Base-by-base conservation (phyloP, 2,329 filamentous ascomycete species). In the Myriangium duriaei region DNA sequence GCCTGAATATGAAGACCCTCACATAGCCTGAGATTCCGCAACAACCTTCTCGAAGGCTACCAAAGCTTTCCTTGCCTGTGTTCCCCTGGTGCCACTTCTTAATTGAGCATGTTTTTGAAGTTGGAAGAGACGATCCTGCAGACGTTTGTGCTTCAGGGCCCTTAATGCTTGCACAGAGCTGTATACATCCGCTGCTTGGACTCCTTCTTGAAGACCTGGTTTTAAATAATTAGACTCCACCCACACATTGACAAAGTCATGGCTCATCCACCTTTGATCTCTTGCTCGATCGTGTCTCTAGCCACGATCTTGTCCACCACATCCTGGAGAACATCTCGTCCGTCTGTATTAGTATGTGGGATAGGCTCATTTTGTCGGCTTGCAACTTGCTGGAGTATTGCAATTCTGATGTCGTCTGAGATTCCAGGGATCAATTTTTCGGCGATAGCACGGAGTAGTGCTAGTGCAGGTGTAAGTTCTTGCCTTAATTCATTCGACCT, bases 341-440 rank as follows among this genome's bases (percentile, higher is more conserved):
- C 18, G 13, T 32, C 11, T 16, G n/a, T 11, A 13, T 32, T n/a
- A n/a, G n/a, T n/a, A n/a, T n/a, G n/a, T n/a, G n/a, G n/a, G n/a
- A n/a, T n/a, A n/a, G n/a, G n/a, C n/a, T n/a, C n/a, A n/a, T n/a
- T n/a, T n/a, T n/a, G n/a, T n/a, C n/a, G n/a, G n/a, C n/a, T n/a
- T n/a, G n/a, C n/a, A n/a, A n/a, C 82, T 58, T 86, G 81, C 47
- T 83, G 79, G 10, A 86, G 55, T 32, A 85, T 73, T 0, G 77
- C 69, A 30, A 84, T 69, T 14, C 76, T 68, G 0, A 76, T 74
- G 18, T 71, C 63, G 46, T 79, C 70, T 0, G 79, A 74, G 28
- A 86, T 77, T 0, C 81, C 83, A 0, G 84, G 82, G 11, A 92
- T 80, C 21, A 86, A 66, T 49, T 83, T 83, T 44, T 85, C 76